These are phyloP conservation scores for Wakefieldia striispora DNA, from an alignment of 768 basidiomycete species.

Conservation along the genomic window DNA sequence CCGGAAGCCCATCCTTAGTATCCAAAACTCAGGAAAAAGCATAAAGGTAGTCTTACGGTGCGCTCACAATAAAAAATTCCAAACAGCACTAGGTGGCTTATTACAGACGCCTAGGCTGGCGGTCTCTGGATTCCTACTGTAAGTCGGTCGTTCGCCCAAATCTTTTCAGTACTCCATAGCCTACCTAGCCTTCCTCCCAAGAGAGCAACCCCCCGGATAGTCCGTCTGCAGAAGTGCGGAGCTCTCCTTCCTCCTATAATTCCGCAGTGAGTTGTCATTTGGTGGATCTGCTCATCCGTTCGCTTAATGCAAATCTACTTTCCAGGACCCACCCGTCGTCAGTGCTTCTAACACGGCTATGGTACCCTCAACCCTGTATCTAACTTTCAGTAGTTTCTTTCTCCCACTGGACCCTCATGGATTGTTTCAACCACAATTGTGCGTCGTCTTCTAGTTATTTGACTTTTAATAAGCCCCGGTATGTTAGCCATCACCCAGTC, in stretches of 20 bases:
- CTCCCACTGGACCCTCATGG: neutral
- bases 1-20: neutral
- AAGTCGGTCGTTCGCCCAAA: neutral
- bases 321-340: slow-evolving; percentile 3
- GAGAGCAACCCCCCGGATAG: neutral
- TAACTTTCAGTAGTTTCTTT: neutral
- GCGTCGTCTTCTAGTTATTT: neutral
- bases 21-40: no score
- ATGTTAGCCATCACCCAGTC: slow-evolving; percentile 6
- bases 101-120: no score
- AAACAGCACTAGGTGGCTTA: no score
- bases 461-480: neutral
- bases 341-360: neutral
- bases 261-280: neutral
- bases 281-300: neutral
- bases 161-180: neutral
- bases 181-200: slow-evolving; percentile 4
- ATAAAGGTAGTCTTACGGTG: no score
- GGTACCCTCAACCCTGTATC: neutral
- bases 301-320: neutral
- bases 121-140: slow-evolving; percentile 2
- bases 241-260: neutral
- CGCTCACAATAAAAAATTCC: no score
- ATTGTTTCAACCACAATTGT: neutral
- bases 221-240: neutral